Evolutionary conservation across 116 monocot species (phyloP), one percentile per base, ranked within the genome.

Genomic region (Trichopus zeylanicus): DNA sequence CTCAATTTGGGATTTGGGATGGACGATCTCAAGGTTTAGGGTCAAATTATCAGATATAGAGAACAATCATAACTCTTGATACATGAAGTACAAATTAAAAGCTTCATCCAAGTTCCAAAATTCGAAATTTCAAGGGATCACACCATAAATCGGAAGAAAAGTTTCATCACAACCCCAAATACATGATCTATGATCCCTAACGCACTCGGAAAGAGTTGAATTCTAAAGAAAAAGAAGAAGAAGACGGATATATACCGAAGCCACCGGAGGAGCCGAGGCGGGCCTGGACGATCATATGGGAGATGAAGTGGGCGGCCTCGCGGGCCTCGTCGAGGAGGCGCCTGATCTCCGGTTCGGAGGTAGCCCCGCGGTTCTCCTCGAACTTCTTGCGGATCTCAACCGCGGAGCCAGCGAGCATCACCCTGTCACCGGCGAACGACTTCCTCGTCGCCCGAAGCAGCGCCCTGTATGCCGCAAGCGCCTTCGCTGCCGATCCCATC

Each of bases 241-340:
- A n/a, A n/a, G n/a, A n/a, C n/a, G n/a, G n/a, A n/a, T n/a, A 39
- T 39, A 39, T 39, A 97, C 91, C 85, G 52, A 67, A 87, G 29
- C 76, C 74, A 18, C 97, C 97, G 60, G 69, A 61, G 46, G 71
- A 55, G 66, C 62, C 72, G 72, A 73, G 73, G 57, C 68, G 60
- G 30, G 91, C 87, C 68, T 98, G 97, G 48, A 98, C 91, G 70
- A 98, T 84, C 91, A 87, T 87, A 66, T 84, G 69, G 34, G 73
- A 26, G 67, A 98, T 82, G 73, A 98, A 98, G 54, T 84, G 70
- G 4, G 91, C 71, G 23, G 87, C 97, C 64, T 98, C 97, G 35
- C 75, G 71, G 6, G 91, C 97, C 61, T 88, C 84, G 7, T 79
- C 82, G 38, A 98, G 33, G 9, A 81, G 71, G 27, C 74, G 53